Conservation (phyloP, 23 red algal species). For the Chondrus crispus region DNA sequence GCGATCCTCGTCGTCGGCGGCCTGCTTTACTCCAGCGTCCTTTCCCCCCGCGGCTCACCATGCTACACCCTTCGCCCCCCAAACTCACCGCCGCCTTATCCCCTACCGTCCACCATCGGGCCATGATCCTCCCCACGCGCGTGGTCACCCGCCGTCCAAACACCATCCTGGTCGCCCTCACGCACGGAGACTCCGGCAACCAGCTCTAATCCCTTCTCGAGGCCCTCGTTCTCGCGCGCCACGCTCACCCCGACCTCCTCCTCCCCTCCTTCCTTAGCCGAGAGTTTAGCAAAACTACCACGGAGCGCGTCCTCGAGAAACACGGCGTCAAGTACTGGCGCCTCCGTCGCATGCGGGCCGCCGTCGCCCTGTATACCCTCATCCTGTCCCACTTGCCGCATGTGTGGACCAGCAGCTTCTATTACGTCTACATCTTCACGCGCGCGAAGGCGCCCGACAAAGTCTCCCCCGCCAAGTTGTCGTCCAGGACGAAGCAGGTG, state of each 20-base stretch:
- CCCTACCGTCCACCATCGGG: too few relatives aligned
- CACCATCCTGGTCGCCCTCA: neutral
- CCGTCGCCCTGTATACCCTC: neutral
- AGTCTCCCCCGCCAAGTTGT: neutral
- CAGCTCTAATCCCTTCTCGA: slow-evolving; percentile 44
- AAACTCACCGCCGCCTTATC: too few relatives aligned
- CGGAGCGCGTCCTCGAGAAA: neutral
- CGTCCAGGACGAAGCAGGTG: neutral
- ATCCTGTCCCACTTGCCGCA: neutral
- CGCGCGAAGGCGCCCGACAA: neutral
- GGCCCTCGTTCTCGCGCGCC: neutral
- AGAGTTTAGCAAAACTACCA: neutral
- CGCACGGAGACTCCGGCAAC: slow-evolving; percentile 35
- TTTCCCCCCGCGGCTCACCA: too few relatives aligned
- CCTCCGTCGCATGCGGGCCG: neutral
- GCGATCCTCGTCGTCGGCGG: too few relatives aligned
- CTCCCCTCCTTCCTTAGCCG: neutral
- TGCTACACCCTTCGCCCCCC: too few relatives aligned
- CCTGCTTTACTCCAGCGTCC: too few relatives aligned
- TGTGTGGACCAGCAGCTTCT: neutral
- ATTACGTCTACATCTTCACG: neutral
- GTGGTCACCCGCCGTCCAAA: too few relatives aligned
- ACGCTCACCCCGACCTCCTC: neutral
- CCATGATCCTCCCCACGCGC: too few relatives aligned
- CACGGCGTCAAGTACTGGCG: neutral